Percentiles rank a stretch among this genome's conserved stretches.
Conservation (phyloP, 2,329 filamentous ascomycete species). For the Aspergillus bombycis region DNA sequence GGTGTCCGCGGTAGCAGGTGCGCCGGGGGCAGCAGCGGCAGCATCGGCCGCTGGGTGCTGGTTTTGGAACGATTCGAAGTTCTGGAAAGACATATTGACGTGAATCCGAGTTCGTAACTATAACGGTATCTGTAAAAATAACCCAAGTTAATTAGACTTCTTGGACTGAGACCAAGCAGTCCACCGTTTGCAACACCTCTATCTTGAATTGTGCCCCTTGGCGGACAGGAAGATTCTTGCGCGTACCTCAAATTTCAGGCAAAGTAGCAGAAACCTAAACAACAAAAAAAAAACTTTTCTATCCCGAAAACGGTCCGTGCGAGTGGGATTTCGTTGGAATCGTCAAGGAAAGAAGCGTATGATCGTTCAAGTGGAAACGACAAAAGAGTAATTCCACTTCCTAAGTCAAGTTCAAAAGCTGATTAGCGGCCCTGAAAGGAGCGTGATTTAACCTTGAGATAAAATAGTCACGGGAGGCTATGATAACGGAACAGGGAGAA, state of each 20-base stretch:
- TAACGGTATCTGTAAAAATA: constrained; percentile 20
- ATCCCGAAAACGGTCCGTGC: constrained; percentile 38
- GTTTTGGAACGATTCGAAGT: constrained; percentile 66
- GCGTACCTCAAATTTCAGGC: constrained; percentile 26
- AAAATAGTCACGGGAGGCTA: background rate
- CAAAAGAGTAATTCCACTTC: constrained; percentile 33
- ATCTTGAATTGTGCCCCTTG: background rate
- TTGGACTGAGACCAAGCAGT: background rate
- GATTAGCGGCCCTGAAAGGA: constrained; percentile 13
- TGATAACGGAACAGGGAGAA: background rate
- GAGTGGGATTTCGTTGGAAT: constrained; percentile 43
- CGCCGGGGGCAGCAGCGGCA: constrained; percentile 51
- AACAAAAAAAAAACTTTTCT: constrained; percentile 28
- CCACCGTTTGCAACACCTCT: background rate
- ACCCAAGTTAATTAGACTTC: background rate
- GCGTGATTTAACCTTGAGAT: background rate
- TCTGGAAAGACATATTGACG: constrained; percentile 66
- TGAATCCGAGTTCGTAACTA: constrained; percentile 25
- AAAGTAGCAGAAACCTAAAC: constrained; percentile 26
- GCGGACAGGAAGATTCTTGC: background rate
- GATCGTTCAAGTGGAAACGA: constrained; percentile 38
- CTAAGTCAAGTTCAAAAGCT: constrained; percentile 11
- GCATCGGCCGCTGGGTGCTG: constrained; percentile 60
- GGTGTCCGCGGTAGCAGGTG: constrained; percentile 54
- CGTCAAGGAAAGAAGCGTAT: constrained; percentile 44